Percentiles rank a stretch among this genome's conserved stretches.
These are phyloP conservation scores for Acanthamoeba pearcei DNA, from an alignment of 208 protist species.

Conservation along the genomic window DNA sequence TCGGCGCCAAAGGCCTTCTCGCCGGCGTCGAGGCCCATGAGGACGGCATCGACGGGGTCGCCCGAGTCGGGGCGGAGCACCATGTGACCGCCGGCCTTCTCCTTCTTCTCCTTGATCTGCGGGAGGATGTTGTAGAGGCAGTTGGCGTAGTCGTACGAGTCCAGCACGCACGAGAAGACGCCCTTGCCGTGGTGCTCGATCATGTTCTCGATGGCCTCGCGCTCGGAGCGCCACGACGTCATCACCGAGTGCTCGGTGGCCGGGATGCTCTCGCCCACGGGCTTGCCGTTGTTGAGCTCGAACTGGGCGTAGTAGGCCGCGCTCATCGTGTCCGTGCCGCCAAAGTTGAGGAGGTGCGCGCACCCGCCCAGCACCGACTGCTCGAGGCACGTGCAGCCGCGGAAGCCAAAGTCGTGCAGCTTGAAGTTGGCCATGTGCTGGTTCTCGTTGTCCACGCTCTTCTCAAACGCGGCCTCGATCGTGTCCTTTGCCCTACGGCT, in stretches of 20 bases:
- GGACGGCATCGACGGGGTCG: slow-evolving; percentile 75
- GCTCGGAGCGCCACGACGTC: slow-evolving; percentile 80
- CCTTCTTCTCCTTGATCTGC: slow-evolving; percentile 25
- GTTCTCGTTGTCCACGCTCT: slow-evolving; percentile 74
- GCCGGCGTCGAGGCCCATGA: slow-evolving; percentile 73
- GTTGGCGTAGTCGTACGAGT: slow-evolving; percentile 81
- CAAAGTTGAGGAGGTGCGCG: slow-evolving; percentile 81
- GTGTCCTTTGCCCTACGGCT: slow-evolving; percentile 56
- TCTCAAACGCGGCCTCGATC: slow-evolving; percentile 75
- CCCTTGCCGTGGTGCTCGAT: slow-evolving; percentile 74
- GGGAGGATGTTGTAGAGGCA: slow-evolving; percentile 80
- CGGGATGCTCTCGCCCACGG: slow-evolving; percentile 77
- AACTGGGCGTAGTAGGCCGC: slow-evolving; percentile 83
- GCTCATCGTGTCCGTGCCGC: slow-evolving; percentile 78
- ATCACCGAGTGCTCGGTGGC: slow-evolving; percentile 84
- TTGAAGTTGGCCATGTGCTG: slow-evolving; percentile 1
- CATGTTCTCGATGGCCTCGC: slow-evolving; percentile 79
- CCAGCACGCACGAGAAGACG: slow-evolving; percentile 77
- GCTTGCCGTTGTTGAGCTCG: slow-evolving; percentile 79
- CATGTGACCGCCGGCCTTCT: slow-evolving; percentile 60
- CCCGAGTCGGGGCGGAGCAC: slow-evolving; percentile 81
- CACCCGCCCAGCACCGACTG: slow-evolving; percentile 79
- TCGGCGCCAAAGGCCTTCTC: slow-evolving; percentile 79
- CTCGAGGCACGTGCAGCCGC: slow-evolving; percentile 79
- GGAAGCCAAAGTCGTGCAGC: slow-evolving; percentile 83